Base-by-base conservation (phyloP, 1,284 basidiomycete species). In the Apiotrichum gamsii region DNA sequence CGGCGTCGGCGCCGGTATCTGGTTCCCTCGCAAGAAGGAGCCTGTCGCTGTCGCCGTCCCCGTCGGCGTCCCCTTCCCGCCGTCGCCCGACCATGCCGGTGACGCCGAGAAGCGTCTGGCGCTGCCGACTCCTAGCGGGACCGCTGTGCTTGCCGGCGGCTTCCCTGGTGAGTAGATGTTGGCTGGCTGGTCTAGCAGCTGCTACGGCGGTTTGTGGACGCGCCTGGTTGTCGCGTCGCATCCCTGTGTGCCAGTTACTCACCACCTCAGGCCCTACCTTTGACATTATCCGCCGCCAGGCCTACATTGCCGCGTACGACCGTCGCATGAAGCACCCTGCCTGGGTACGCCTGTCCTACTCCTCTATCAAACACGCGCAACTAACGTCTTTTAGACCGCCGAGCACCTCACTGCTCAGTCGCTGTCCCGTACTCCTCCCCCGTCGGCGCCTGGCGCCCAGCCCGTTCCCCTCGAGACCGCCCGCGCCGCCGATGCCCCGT, bases 231-330 rank as follows among this genome's bases (percentile, higher is more conserved):
- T n/a, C n/a, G n/a, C n/a, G n/a, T n/a, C n/a, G n/a, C n/a, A n/a
- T n/a, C n/a, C n/a, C n/a, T n/a, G n/a, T n/a, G n/a, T n/a, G n/a
- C n/a, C n/a, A n/a, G n/a, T n/a, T 52, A 74, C 73, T 21, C 31
- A 16, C 25, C 30, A 19, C 28, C 44, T 23, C 52, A 89, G 91
- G 91, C 15, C 91, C 90, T 13, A 78, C 90, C 23, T 78, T 84
- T 5, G 90, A 96, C 71, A 72, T 84, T 11, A 77, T 95, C 34
- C 78, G 83, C 28, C 79, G 88, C 33, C 81, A 82, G 62, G 90
- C 86, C 8, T 95, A 94, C 65, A 82, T 87, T 20, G 83, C 88
- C 4, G 87, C 82, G 3, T 98, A 98, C 69, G 94, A 99, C 69
- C 79, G 95, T 41, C 78, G 89, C 11, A 74, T 93, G 49, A 78